Evolutionary conservation across 2,329 filamentous ascomycete genomes (phyloP).

Genomic region (Arthrobotrys musiformis): DNA sequence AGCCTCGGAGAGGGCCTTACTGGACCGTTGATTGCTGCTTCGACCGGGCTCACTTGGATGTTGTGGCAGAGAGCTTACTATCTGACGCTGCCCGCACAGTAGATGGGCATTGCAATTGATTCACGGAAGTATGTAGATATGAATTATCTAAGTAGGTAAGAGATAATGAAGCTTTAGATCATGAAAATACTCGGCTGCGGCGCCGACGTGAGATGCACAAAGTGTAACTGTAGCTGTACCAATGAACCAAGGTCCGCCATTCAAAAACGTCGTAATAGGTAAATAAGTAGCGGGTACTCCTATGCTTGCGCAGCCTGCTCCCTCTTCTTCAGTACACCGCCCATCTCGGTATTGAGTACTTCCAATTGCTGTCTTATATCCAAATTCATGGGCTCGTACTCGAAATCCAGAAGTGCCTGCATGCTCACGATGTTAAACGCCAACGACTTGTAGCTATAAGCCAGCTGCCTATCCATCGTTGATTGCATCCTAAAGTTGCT

Average conservation of each 20-base stretch:
- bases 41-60: conserved; percentile 72
- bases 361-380: conserved; percentile 43
- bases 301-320: conserved; percentile 36
- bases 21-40: conserved; percentile 70
- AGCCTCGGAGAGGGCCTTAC: conserved; percentile 68
- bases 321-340: conserved; percentile 32
- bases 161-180: neutral
- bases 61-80: conserved; percentile 31
- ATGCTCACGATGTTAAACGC: conserved; percentile 44
- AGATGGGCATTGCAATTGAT: neutral
- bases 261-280: neutral
- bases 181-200: neutral
- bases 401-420: conserved; percentile 27
- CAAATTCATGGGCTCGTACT: conserved; percentile 38
- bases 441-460: conserved; percentile 47
- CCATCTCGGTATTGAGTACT: conserved; percentile 46
- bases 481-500: conserved; percentile 48
- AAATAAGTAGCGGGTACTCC: neutral
- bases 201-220: neutral
- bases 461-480: conserved; percentile 42
- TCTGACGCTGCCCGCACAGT: conserved; percentile 32
- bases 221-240: too few relatives aligned
- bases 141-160: neutral
- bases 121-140: neutral
- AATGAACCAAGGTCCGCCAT: neutral